phyloP scores from a whole-genome alignment of 163 green algal genomes.

The Scenedesmus sp. region DNA sequence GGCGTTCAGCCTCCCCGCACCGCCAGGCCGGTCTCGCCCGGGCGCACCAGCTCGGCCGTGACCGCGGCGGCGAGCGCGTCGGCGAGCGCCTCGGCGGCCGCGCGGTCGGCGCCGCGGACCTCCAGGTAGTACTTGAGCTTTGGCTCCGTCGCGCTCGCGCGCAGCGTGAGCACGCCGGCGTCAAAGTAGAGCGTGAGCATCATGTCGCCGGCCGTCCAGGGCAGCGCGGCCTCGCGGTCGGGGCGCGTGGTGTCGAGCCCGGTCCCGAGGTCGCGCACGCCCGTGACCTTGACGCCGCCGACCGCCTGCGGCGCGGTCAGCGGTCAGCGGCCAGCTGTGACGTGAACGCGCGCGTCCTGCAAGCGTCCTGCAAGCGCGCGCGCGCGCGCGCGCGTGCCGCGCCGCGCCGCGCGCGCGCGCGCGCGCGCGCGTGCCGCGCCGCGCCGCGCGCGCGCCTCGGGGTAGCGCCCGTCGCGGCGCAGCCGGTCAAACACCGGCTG shows the following conservation, averaged over 20 bases:
- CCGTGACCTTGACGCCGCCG: conserved; percentile 28
- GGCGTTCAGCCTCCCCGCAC: conserved; percentile 3
- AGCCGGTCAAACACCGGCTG: conserved; percentile 69
- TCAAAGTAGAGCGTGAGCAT: conserved; percentile 74
- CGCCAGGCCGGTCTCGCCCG: conserved; percentile 28
- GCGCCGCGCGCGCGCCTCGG: conserved; percentile 29
- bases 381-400: background rate
- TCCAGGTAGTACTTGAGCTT: conserved; percentile 88
- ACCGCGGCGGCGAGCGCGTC: conserved; percentile 25
- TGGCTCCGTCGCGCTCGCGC: conserved; percentile 77
- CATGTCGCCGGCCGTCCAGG: conserved; percentile 70
- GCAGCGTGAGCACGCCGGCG: conserved; percentile 66
- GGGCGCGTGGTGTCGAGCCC: conserved; percentile 68
- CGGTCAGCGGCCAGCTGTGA: background rate
- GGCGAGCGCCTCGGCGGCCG: conserved; percentile 11
- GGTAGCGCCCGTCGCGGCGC: conserved; percentile 40
- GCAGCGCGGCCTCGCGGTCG: conserved; percentile 57
- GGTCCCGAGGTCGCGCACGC: conserved; percentile 49
- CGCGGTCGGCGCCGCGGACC: conserved; percentile 39
- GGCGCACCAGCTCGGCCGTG: conserved; percentile 41
- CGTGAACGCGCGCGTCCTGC: too few relatives aligned
- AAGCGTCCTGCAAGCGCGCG: too few relatives aligned
- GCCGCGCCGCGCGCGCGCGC: background rate
- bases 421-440: background rate
- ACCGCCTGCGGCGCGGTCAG: conserved; percentile 22